A percentile compares a stretch with the other conserved stretches of the same genome.
phyloP scores from a whole-genome alignment of 2,329 filamentous ascomycete genomes.

The Botrytis fabae region DNA sequence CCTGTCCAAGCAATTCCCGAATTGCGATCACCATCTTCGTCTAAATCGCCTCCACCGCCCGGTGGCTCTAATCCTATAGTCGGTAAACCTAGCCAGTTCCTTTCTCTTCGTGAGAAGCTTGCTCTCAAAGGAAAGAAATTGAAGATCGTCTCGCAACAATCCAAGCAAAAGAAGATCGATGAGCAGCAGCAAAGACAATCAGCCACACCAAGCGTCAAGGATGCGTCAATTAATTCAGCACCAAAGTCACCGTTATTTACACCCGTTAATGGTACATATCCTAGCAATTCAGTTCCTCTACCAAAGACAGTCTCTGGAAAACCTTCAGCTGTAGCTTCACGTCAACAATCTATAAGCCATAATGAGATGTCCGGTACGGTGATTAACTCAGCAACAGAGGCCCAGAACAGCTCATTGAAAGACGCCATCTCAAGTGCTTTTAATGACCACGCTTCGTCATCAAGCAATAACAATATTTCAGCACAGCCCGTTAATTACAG shows the following conservation, averaged over 20 bases:
- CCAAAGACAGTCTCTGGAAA: background rate
- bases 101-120: conserved; percentile 38
- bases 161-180: background rate
- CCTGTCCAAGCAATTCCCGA: background rate
- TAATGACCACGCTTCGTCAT: background rate
- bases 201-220: conserved; percentile 11
- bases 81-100: conserved; percentile 23
- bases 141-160: conserved; percentile 34
- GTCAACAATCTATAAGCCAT: background rate
- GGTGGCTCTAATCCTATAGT: background rate
- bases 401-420: background rate
- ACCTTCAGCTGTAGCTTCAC: conserved; percentile 10
- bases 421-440: background rate
- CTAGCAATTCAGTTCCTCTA: background rate
- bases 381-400: background rate
- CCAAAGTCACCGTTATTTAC: background rate
- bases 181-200: conserved; percentile 20
- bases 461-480: conserved; percentile 1
- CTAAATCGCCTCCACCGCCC: conserved; percentile 16
- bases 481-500: conserved; percentile 24
- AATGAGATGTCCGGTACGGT: background rate
- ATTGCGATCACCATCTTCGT: conserved; percentile 18
- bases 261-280: background rate
- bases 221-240: background rate
- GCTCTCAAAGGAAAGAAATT: conserved; percentile 37